Percentiles rank a stretch among this genome's conserved stretches.
These are phyloP conservation scores for Artomyces pyxidatus DNA, from an alignment of 768 basidiomycete species.

Conservation along the genomic window DNA sequence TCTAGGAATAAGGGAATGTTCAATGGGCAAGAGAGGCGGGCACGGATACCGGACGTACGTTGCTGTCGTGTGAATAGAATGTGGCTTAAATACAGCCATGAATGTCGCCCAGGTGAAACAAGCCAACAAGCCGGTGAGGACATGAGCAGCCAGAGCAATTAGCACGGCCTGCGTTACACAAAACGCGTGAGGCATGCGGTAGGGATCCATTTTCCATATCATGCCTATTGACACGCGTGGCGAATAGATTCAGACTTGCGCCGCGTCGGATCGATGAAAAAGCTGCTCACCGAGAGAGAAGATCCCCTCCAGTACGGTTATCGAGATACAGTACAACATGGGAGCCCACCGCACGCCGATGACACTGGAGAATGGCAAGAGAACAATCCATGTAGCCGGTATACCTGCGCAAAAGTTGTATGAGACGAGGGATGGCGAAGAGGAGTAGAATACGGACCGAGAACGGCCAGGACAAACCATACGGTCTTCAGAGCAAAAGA, in stretches of 20 bases:
- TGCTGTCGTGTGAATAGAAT: constrained; percentile 2
- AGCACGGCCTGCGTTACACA: constrained; percentile 31
- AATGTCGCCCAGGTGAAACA: constrained; percentile 19
- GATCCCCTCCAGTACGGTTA: constrained; percentile 42
- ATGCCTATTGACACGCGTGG: constrained; percentile 34
- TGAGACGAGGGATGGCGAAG: not conserved
- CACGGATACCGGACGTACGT: constrained; percentile 7
- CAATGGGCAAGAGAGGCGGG: too few species aligned
- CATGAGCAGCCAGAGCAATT: constrained; percentile 16
- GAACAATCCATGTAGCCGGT: constrained; percentile 30
- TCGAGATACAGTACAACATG: constrained; percentile 38
- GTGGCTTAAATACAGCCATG: constrained; percentile 12
- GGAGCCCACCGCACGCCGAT: constrained; percentile 42
- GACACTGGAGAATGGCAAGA: constrained; percentile 36
- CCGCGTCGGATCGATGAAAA: not conserved
- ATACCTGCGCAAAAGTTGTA: not conserved
- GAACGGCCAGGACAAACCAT: constrained; percentile 10
- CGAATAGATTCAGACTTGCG: not conserved
- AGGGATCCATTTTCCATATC: constrained; percentile 56
- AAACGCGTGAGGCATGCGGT: constrained; percentile 47
- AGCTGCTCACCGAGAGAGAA: constrained; percentile 55
- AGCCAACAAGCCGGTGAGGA: constrained; percentile 19
- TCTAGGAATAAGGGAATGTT: constrained; percentile 25
- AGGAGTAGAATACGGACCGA: not conserved
- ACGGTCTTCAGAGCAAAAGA: constrained; percentile 12